Conservation (phyloP, 2,329 filamentous ascomycete species). For the Monilinia laxa region DNA sequence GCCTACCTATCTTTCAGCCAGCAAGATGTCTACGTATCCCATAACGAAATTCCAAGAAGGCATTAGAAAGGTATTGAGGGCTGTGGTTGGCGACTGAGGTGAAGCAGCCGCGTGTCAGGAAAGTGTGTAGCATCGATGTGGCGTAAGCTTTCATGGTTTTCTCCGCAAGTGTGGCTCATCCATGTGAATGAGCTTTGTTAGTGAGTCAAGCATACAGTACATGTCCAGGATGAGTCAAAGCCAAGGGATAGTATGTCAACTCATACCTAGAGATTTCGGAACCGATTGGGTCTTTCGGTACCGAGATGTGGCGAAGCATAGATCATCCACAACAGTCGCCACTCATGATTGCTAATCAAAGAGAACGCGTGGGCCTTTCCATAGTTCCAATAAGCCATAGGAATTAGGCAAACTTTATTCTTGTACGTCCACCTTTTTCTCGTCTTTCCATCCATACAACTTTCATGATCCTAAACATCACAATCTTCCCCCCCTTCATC, state of each 20-base stretch:
- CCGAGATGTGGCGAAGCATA: neutral
- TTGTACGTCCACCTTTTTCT: neutral
- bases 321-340: neutral
- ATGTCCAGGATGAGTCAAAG: neutral
- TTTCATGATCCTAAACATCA: neutral
- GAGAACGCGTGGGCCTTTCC: too few species aligned
- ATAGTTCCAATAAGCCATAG: neutral
- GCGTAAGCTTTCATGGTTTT: conserved; percentile 5
- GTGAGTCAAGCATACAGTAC: too few species aligned
- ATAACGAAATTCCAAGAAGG: neutral
- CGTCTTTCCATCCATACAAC: conserved; percentile 1
- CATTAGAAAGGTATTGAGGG: conserved; percentile 8
- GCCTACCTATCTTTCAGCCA: conserved; percentile 14
- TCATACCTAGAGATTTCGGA: neutral
- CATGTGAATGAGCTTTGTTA: neutral
- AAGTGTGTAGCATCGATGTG: neutral
- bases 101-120: conserved; percentile 18
- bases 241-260: neutral
- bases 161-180: conserved; percentile 9
- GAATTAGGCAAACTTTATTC: neutral
- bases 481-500: neutral
- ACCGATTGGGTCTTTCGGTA: neutral
- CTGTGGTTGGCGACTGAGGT: conserved; percentile 16
- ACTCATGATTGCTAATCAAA: neutral
- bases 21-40: conserved; percentile 6